These are phyloP conservation scores for Acanthamoeba culbertsoni DNA, from an alignment of 208 protist genomes.

Conservation along the genomic window DNA sequence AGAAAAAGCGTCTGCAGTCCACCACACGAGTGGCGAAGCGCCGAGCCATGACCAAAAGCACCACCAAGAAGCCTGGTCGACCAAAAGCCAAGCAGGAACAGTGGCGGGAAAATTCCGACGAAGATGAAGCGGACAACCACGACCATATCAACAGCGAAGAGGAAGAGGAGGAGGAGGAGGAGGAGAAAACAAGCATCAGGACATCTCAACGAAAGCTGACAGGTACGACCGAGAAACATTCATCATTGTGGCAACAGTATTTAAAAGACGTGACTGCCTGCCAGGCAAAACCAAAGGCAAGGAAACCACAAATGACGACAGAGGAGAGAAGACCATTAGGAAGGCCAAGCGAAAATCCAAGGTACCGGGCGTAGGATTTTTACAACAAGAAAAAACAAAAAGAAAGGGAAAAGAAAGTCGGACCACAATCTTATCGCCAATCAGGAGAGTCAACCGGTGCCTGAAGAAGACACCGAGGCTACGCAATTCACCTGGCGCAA, in stretches of 20 bases:
- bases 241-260: neutral
- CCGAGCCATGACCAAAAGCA: too few species aligned
- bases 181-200: neutral
- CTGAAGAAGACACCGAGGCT: neutral
- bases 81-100: too few species aligned
- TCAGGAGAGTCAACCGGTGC: conserved; percentile 35
- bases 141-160: neutral
- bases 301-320: neutral
- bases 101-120: neutral
- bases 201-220: neutral
- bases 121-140: neutral
- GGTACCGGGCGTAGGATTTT: too few species aligned
- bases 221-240: neutral
- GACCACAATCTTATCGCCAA: neutral
- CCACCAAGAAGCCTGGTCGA: neutral
- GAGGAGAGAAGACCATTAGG: neutral
- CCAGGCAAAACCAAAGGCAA: neutral
- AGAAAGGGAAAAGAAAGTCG: too few species aligned
- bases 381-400: too few species aligned
- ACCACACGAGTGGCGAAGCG: neutral
- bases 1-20: neutral
- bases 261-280: neutral
- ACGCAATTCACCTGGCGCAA: neutral
- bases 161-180: neutral
- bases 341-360: conserved; percentile 19